phyloP scores from a whole-genome alignment of 495 filamentous ascomycete species.

The Polyplosphaeria fusca region DNA sequence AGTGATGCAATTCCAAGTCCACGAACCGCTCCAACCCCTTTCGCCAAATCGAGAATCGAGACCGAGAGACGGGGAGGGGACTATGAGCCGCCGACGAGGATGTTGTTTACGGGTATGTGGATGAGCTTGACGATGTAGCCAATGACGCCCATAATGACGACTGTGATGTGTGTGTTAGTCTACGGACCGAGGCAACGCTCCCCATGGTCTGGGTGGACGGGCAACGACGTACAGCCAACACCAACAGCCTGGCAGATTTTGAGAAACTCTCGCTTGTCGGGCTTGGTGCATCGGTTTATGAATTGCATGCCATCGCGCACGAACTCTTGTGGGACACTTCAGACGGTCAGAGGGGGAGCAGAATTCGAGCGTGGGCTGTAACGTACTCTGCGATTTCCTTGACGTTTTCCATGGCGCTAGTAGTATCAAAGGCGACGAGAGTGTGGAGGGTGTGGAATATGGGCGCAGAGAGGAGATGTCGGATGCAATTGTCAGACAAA shows the following conservation, averaged over 20 bases:
- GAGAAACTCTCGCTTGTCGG: slow-evolving; percentile 84
- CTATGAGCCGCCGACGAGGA: slow-evolving; percentile 70
- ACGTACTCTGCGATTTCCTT: slow-evolving; percentile 52
- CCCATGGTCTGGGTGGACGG: too few species aligned
- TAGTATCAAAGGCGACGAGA: too few species aligned
- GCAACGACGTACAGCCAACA: too few species aligned
- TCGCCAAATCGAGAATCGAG: neutral
- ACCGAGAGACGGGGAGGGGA: neutral
- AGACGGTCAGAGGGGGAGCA: slow-evolving; percentile 38
- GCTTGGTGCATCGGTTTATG: slow-evolving; percentile 80
- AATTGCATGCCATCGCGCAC: slow-evolving; percentile 77
- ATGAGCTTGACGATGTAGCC: slow-evolving; percentile 94
- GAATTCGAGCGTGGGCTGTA: neutral
- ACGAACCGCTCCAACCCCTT: neutral
- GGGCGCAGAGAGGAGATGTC: neutral
- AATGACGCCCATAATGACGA: slow-evolving; percentile 80
- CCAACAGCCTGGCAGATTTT: too few species aligned
- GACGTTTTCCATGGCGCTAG: slow-evolving; percentile 59
- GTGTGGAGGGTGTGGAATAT: neutral
- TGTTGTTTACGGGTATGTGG: slow-evolving; percentile 82
- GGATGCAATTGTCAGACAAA: too few species aligned
- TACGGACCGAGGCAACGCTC: too few species aligned
- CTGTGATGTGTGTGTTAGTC: too few species aligned
- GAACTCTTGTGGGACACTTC: slow-evolving; percentile 79
- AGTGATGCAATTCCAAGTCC: too few species aligned